Percentiles rank a stretch among this genome's conserved stretches.
phyloP scores from a whole-genome alignment of 306 rosid genomes.

The Senna siamea region DNA sequence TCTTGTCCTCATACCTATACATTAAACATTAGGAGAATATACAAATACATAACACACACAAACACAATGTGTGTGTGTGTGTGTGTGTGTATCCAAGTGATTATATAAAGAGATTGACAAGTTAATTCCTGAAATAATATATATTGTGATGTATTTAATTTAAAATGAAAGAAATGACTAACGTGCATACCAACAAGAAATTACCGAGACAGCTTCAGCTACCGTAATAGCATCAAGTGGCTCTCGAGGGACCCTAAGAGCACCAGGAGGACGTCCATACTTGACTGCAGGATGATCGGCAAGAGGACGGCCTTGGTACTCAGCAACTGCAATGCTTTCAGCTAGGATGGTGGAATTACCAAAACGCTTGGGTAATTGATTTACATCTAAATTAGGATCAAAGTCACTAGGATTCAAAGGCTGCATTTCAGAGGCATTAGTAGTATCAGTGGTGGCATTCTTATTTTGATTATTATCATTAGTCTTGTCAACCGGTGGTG shows the following conservation, averaged over 20 bases:
- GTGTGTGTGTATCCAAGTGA: no score
- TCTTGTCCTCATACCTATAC: slow-evolving; percentile 62
- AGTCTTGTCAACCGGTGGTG: slow-evolving; percentile 51
- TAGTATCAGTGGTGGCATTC: not conserved
- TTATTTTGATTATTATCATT: not conserved
- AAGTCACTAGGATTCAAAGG: slow-evolving; percentile 56
- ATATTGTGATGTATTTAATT: no score
- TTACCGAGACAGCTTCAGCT: slow-evolving; percentile 82
- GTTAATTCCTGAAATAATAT: no score
- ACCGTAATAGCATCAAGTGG: slow-evolving; percentile 81
- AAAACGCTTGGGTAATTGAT: slow-evolving; percentile 75
- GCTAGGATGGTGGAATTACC: slow-evolving; percentile 79
- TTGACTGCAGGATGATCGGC: slow-evolving; percentile 79
- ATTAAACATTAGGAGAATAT: not conserved
- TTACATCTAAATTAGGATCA: slow-evolving; percentile 69
- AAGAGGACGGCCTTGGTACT: slow-evolving; percentile 82
- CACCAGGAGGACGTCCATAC: slow-evolving; percentile 79
- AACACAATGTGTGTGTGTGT: no score
- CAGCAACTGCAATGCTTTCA: slow-evolving; percentile 65
- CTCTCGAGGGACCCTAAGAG: slow-evolving; percentile 68
- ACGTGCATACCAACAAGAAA: slow-evolving; percentile 74
- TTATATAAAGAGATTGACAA: not conserved
- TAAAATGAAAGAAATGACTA: not conserved
- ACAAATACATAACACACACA: no score
- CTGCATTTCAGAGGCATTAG: slow-evolving; percentile 35